Conservation (phyloP, 2,329 filamentous ascomycete genomes). For the Xylaria arbuscula region DNA sequence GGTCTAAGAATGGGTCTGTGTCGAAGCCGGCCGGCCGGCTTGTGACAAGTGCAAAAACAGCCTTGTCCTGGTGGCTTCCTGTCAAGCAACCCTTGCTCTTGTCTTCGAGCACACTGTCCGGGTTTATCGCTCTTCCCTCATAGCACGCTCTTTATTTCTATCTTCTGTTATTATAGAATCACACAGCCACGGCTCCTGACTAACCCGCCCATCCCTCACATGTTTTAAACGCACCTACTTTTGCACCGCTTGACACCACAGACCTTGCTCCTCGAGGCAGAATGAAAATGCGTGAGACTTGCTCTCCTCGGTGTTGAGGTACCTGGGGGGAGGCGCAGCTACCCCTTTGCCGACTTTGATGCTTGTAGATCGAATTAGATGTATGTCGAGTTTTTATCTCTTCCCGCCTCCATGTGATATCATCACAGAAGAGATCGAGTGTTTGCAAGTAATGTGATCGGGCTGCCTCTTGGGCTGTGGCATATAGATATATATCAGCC, state of each 20-base stretch:
- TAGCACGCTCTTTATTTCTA: not conserved
- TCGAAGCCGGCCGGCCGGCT: slow-evolving; percentile 8
- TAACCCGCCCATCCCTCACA: slow-evolving; percentile 12
- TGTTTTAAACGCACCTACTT: not conserved
- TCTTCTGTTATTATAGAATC: slow-evolving; percentile 11
- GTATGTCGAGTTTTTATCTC: not conserved
- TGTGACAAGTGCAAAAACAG: slow-evolving; percentile 34
- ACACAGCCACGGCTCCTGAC: slow-evolving; percentile 22
- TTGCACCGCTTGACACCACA: slow-evolving; percentile 20
- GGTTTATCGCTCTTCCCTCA: not conserved
- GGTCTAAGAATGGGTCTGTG: slow-evolving; percentile 10
- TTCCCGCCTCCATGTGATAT: slow-evolving; percentile 26
- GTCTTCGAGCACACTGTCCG: not conserved
- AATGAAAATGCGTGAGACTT: slow-evolving; percentile 12
- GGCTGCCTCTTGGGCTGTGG: slow-evolving; percentile 28
- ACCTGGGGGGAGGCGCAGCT: slow-evolving; percentile 29
- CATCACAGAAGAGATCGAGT: slow-evolving; percentile 4
- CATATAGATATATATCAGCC: slow-evolving; percentile 20
- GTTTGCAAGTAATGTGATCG: slow-evolving; percentile 13
- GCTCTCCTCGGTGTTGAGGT: not conserved
- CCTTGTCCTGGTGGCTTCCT: slow-evolving; percentile 24
- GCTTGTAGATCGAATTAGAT: slow-evolving; percentile 3
- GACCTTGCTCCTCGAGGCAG: slow-evolving; percentile 21
- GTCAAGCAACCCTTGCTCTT: slow-evolving; percentile 24
- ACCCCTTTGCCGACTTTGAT: slow-evolving; percentile 1